Evolutionary conservation across 192 early-diverging fungal genomes (phyloP).

Genomic region (Coemansia sp.): DNA sequence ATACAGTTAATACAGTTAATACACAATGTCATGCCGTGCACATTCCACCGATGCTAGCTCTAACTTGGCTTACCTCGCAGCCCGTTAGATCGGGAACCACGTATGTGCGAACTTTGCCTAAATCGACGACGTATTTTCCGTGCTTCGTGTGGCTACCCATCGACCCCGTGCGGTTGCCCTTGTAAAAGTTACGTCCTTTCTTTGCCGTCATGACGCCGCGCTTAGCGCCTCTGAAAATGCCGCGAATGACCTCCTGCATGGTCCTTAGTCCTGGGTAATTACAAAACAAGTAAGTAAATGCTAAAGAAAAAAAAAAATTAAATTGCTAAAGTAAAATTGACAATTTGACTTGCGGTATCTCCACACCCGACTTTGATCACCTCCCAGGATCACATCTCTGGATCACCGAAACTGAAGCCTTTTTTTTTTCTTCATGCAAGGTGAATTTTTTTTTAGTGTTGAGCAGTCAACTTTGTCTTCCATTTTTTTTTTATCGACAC

Average conservation of each 20-base stretch:
- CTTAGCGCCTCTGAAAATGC: conserved; percentile 53
- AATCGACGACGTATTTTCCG: conserved; percentile 45
- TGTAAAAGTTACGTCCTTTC: conserved; percentile 57
- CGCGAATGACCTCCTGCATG: conserved; percentile 57
- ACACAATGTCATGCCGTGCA: not conserved
- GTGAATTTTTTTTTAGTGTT: not conserved
- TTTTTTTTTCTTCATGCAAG: not conserved
- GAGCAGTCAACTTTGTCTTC: not conserved
- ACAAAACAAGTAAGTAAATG: not conserved
- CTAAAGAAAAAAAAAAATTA: not conserved
- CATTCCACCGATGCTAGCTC: not conserved
- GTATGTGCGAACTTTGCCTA: conserved; percentile 54
- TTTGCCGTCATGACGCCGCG: conserved; percentile 58
- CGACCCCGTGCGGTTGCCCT: conserved; percentile 57
- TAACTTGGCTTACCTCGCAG: conserved; percentile 37
- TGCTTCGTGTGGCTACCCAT: conserved; percentile 59
- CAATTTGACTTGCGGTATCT: not conserved
- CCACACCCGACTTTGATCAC: not conserved
- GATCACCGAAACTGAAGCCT: not conserved
- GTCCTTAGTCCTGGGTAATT: not conserved
- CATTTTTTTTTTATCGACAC: conserved; percentile 3
- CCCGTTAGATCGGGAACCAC: conserved; percentile 48
- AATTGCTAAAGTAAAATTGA: not conserved
- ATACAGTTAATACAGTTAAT: not conserved
- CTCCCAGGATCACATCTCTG: not conserved